Percentiles rank a stretch among this genome's conserved stretches.
These are phyloP conservation scores for Phylloporus sp. DNA, from an alignment of 1,284 basidiomycete genomes.

Conservation along the genomic window DNA sequence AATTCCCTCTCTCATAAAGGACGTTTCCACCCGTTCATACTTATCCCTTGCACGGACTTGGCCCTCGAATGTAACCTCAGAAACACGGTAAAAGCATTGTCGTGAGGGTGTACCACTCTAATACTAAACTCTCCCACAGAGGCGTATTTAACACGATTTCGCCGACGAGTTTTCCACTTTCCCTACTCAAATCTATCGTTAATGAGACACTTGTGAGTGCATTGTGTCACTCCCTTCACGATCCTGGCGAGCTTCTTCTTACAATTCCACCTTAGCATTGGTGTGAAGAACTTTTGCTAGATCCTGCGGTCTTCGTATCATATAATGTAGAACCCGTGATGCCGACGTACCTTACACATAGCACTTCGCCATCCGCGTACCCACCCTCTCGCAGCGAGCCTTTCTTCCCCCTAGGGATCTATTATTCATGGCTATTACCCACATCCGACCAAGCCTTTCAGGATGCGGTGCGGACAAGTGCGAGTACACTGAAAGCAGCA, in stretches of 20 bases:
- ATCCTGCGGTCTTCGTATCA: slow-evolving; percentile 37
- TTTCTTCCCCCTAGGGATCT: slow-evolving; percentile 55
- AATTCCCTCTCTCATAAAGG: slow-evolving; percentile 39
- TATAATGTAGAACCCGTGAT: slow-evolving; percentile 67
- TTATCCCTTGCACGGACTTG: slow-evolving; percentile 32
- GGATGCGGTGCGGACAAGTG: slow-evolving; percentile 47
- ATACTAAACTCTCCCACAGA: slow-evolving; percentile 7
- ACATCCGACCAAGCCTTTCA: slow-evolving; percentile 49
- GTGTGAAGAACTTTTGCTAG: slow-evolving; percentile 3
- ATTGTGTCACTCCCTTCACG: not conserved
- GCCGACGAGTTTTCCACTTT: slow-evolving; percentile 6
- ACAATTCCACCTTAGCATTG: slow-evolving; percentile 4
- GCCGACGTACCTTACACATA: slow-evolving; percentile 51
- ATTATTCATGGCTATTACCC: slow-evolving; percentile 50
- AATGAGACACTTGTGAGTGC: slow-evolving; percentile 20
- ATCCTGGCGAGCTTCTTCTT: not conserved
- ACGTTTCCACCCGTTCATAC: slow-evolving; percentile 46
- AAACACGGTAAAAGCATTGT: slow-evolving; percentile 14
- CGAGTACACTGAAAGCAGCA: slow-evolving; percentile 41
- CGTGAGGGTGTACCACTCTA: not conserved
- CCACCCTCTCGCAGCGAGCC: slow-evolving; percentile 51
- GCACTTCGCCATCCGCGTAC: slow-evolving; percentile 50
- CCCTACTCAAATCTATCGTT: slow-evolving; percentile 9
- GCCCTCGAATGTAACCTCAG: slow-evolving; percentile 12
- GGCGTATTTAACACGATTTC: slow-evolving; percentile 23